These are phyloP conservation scores for Acrasis kona DNA, from an alignment of 78 protist species.

Conservation along the genomic window DNA sequence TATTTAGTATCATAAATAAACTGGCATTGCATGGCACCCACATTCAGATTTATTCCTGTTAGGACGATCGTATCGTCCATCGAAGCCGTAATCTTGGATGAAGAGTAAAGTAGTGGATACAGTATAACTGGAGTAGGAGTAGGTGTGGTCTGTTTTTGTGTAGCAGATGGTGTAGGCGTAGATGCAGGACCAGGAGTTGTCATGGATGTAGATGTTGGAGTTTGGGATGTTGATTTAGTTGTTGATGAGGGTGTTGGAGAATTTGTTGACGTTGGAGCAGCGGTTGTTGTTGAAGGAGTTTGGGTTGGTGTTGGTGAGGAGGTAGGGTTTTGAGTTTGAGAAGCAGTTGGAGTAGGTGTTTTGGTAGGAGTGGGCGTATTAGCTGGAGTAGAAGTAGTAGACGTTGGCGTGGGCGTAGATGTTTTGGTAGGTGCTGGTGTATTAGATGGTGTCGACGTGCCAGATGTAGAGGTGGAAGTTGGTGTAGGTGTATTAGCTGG, in stretches of 20 bases:
- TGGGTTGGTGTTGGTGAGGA: not conserved
- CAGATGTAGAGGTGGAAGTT: too few relatives aligned
- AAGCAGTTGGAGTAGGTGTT: not conserved
- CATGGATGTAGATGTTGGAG: not conserved
- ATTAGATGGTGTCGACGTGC: too few relatives aligned
- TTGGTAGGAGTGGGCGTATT: not conserved
- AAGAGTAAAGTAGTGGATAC: too few relatives aligned
- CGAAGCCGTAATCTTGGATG: too few relatives aligned
- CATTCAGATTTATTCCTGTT: too few relatives aligned
- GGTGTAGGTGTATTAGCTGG: too few relatives aligned
- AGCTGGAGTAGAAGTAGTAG: slow-evolving; percentile 2
- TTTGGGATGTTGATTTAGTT: not conserved
- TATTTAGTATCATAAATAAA: too few relatives aligned
- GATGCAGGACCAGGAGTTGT: not conserved
- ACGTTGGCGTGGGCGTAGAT: not conserved
- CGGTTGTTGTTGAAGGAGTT: not conserved
- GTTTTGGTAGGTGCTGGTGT: too few relatives aligned
- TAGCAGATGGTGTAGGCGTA: not conserved
- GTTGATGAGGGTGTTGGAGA: not conserved
- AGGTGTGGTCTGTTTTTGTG: not conserved
- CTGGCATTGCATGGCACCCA: too few relatives aligned
- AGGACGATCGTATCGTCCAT: too few relatives aligned
- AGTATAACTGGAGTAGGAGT: too few relatives aligned
- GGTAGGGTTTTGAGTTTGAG: not conserved
- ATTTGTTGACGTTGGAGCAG: not conserved